phyloP scores from a whole-genome alignment of 2,329 filamentous ascomycete species.

The Pseudogymnoascus sp. region DNA sequence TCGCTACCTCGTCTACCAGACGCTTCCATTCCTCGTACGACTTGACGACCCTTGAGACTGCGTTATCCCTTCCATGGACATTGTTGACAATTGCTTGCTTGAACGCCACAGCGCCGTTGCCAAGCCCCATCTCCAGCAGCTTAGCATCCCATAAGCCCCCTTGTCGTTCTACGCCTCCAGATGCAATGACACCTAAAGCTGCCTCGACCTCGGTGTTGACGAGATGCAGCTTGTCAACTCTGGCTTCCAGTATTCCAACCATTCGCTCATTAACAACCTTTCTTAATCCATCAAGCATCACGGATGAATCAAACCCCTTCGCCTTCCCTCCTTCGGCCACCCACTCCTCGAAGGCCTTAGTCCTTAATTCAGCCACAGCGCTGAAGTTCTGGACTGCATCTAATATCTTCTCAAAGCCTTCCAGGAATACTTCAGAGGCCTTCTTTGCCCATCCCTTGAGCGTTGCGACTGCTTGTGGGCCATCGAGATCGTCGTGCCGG shows the following conservation, averaged over 20 bases:
- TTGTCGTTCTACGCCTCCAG: conserved; percentile 43
- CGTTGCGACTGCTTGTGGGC: conserved; percentile 51
- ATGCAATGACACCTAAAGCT: conserved; percentile 55
- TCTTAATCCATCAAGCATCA: conserved; percentile 63
- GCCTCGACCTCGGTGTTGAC: conserved; percentile 60
- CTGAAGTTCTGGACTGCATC: conserved; percentile 58
- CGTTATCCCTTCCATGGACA: conserved; percentile 64
- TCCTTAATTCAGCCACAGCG: conserved; percentile 62
- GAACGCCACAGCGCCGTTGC: conserved; percentile 59
- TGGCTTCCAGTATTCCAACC: conserved; percentile 53
- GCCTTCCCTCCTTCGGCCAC: conserved; percentile 60
- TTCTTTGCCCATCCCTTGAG: conserved; percentile 58
- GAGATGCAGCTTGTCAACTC: conserved; percentile 57
- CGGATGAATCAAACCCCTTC: conserved; percentile 59
- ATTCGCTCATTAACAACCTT: conserved; percentile 63
- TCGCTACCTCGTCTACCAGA: conserved; percentile 61
- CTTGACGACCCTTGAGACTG: conserved; percentile 54
- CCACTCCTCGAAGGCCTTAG: conserved; percentile 67
- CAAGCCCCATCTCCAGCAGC: conserved; percentile 58
- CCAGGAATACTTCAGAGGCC: conserved; percentile 52
- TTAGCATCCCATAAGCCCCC: conserved; percentile 61
- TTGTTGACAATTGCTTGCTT: conserved; percentile 62
- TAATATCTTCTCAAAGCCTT: conserved; percentile 56
- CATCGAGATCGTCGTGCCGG: conserved; percentile 68
- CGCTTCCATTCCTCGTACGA: conserved; percentile 67